phyloP scores from a whole-genome alignment of 108 stramenopile genomes.

The Stephanodiscus minutulus region DNA sequence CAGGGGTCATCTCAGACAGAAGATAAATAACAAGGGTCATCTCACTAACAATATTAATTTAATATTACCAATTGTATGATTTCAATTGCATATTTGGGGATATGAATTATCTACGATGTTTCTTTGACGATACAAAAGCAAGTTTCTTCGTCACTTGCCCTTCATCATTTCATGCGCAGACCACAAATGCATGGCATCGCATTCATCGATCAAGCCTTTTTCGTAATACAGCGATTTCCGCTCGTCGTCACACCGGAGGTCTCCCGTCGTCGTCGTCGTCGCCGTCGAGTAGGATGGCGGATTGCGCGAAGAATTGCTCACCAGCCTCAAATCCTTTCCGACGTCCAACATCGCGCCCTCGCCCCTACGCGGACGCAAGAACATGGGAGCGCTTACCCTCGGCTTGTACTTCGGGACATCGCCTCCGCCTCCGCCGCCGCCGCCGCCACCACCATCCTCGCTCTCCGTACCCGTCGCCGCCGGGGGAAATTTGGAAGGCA shows the following conservation, averaged over 20 bases:
- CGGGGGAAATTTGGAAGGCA: conserved; percentile 29
- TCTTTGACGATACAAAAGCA: no score
- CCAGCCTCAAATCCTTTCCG: conserved; percentile 22
- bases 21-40: no score
- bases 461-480: neutral
- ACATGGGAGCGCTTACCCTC: conserved; percentile 38
- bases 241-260: neutral
- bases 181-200: conserved; percentile 27
- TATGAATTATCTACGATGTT: no score
- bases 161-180: conserved; percentile 29
- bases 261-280: neutral
- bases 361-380: conserved; percentile 39
- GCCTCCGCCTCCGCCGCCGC: neutral
- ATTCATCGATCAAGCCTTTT: conserved; percentile 26
- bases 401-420: conserved; percentile 15
- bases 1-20: no score
- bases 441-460: no score
- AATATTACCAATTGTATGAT: no score
- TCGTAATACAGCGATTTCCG: conserved; percentile 18
- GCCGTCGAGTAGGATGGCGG: no score
- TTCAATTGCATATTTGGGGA: no score
- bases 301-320: no score
- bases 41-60: no score
- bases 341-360: conserved; percentile 41
- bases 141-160: neutral